Evolutionary conservation across 371 early-diverging fungal genomes (phyloP), one percentile per base, ranked within the genome.

Genomic region (Rozella allomycis): DNA sequence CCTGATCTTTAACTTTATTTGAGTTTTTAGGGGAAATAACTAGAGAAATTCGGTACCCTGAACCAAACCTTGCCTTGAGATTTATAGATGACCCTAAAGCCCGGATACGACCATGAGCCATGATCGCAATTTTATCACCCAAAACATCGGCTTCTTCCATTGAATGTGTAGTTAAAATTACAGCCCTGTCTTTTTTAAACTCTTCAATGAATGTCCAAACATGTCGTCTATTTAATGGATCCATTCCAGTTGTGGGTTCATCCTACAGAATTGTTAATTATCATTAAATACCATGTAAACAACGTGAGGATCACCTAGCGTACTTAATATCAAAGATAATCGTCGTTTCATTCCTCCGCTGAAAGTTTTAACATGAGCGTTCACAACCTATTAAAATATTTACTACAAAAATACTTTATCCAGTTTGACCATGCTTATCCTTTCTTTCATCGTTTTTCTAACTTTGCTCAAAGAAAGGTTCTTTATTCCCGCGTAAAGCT

Each of bases 311-410:
- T 48, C 43, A 10, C 67, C 67, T 3, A 78, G 71, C 14, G 60
- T 38, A 8, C 68, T 60, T 16, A 70, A 57, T 13, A 64, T 68
- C 12, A 72, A 52, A 23, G 60, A 59, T 10, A 73, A 38, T 26
- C 67, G 58, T 41, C 78, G 53, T 45, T 67, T 55, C 49, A 67
- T 65, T 39, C 70, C 67, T 31, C 73, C 70, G 33, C 55, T 54
- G 25, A 66, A 45, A 1, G 45, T 41, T 26, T 49, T 41, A 8
- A 51, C 31, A 3, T 20, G 37, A 37, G 37, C 42, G 25, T 58
- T 34, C 13, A 34, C 41, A 11, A 52, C 22, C 6, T 33, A 35
- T 1, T 6, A 26, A 6, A 72, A 37, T 1, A 47, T 49, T 31
- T 63, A 40, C 18, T 46, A n/a, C n/a, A n/a, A n/a, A n/a, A n/a